These are phyloP conservation scores for Phyllosticta citribraziliensis DNA, from an alignment of 2,329 filamentous ascomycete species.

Conservation along the genomic window DNA sequence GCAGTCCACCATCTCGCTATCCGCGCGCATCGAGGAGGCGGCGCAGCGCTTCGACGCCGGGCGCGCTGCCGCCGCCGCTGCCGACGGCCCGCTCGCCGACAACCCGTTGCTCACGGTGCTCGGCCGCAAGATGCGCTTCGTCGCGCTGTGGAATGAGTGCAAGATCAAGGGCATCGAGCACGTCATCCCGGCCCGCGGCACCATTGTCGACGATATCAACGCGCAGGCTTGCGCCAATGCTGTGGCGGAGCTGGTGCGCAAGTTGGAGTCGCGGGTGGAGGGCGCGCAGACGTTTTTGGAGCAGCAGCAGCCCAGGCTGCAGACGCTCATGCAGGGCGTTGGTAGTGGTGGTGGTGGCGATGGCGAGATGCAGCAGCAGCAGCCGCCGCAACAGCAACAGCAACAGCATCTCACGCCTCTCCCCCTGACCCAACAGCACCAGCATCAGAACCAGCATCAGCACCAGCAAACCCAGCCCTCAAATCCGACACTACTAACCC, in stretches of 20 bases:
- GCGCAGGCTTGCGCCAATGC: neutral
- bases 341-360: neutral
- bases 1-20: constrained; percentile 1
- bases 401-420: neutral
- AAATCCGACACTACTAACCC: neutral
- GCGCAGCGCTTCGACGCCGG: constrained; percentile 4
- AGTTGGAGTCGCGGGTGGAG: neutral
- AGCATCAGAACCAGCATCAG: neutral
- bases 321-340: neutral
- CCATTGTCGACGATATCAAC: neutral
- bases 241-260: neutral
- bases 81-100: constrained; percentile 2
- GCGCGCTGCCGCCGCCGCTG: neutral
- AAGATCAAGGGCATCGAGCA: constrained; percentile 3
- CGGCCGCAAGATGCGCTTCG: constrained; percentile 7
- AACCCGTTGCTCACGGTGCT: constrained; percentile 7
- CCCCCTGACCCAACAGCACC: neutral
- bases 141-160: constrained; percentile 7
- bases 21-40: neutral
- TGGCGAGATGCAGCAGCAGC: neutral
- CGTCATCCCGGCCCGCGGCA: neutral
- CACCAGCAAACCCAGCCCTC: neutral
- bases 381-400: neutral
- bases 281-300: neutral
- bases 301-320: neutral